Evolutionary conservation across 2,329 filamentous ascomycete species (phyloP).

Genomic region (Trichoderma brevicompactum): DNA sequence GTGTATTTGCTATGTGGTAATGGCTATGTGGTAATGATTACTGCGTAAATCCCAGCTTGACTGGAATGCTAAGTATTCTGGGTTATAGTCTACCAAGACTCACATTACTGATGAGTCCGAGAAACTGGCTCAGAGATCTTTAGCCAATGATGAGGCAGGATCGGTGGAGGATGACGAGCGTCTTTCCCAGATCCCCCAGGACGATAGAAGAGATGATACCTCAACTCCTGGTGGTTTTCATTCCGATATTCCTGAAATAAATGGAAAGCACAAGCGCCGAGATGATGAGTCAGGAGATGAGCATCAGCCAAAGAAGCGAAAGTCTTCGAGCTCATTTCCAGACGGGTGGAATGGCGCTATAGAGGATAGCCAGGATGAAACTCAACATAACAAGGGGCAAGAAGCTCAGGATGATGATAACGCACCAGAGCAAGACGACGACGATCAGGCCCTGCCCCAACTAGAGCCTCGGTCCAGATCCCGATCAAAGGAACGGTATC

Average conservation of each 20-base stretch:
- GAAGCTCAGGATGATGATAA: constrained; percentile 1
- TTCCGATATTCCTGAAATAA: constrained; percentile 13
- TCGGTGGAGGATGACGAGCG: not conserved
- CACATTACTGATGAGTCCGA: not conserved
- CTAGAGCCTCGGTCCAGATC: constrained; percentile 12
- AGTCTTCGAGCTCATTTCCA: constrained; percentile 1
- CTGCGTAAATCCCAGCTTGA: not conserved
- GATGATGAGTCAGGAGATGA: constrained; percentile 23
- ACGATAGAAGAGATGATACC: not conserved
- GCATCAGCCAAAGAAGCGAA: constrained; percentile 24
- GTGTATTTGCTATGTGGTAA: not conserved
- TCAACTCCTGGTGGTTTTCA: not conserved
- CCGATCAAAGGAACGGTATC: constrained; percentile 29
- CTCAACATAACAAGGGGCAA: constrained; percentile 26
- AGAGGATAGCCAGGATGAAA: constrained; percentile 4
- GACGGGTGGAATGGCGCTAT: not conserved
- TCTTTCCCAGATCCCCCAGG: not conserved
- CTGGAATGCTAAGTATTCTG: not conserved
- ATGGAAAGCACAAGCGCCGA: constrained; percentile 26
- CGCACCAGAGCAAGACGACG: constrained; percentile 5
- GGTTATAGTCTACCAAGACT: not conserved
- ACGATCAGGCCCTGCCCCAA: constrained; percentile 11
- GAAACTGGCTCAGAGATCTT: not conserved
- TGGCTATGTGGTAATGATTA: not conserved
- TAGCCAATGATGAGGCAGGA: not conserved